Conservation (phyloP, 805 yeast genomes). For the Huiozyma sinensis region DNA sequence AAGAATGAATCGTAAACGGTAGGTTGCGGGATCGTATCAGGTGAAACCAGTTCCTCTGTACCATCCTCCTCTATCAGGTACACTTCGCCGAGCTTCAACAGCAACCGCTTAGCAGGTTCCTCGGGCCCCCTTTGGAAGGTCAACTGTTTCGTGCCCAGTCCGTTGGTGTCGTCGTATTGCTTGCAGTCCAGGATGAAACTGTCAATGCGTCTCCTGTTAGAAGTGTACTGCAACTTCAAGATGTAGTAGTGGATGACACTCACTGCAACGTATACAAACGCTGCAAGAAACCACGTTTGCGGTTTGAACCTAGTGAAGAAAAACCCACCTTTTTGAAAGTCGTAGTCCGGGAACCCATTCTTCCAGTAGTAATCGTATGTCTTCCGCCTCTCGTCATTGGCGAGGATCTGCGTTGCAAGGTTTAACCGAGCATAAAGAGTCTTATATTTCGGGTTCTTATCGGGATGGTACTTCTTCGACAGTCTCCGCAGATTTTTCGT, state of each 20-base stretch:
- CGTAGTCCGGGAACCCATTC: constrained; percentile 80
- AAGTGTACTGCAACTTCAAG: constrained; percentile 41
- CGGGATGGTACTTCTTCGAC: constrained; percentile 76
- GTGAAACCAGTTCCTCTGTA: constrained; percentile 32
- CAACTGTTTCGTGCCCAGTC: constrained; percentile 39
- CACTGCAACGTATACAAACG: constrained; percentile 40
- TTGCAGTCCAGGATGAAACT: constrained; percentile 42
- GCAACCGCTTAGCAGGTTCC: constrained; percentile 39
- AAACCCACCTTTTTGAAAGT: constrained; percentile 46
- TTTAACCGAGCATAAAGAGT: constrained; percentile 65
- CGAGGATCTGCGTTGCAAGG: constrained; percentile 60
- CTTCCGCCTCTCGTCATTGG: constrained; percentile 47
- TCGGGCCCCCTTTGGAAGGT: constrained; percentile 34
- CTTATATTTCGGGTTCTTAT: constrained; percentile 44
- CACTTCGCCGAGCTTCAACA: constrained; percentile 52
- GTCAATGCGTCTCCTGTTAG: constrained; percentile 48
- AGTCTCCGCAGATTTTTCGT: constrained; percentile 58
- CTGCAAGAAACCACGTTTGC: constrained; percentile 44
- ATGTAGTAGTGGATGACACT: constrained; percentile 50
- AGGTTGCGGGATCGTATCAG: constrained; percentile 40
- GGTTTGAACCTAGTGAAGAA: constrained; percentile 58
- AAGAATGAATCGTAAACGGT: constrained; percentile 39
- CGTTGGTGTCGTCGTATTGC: constrained; percentile 45
- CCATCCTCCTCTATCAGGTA: constrained; percentile 39
- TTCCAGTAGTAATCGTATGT: constrained; percentile 77